phyloP scores from a whole-genome alignment of 768 basidiomycete genomes.

The Hericium coralloides region DNA sequence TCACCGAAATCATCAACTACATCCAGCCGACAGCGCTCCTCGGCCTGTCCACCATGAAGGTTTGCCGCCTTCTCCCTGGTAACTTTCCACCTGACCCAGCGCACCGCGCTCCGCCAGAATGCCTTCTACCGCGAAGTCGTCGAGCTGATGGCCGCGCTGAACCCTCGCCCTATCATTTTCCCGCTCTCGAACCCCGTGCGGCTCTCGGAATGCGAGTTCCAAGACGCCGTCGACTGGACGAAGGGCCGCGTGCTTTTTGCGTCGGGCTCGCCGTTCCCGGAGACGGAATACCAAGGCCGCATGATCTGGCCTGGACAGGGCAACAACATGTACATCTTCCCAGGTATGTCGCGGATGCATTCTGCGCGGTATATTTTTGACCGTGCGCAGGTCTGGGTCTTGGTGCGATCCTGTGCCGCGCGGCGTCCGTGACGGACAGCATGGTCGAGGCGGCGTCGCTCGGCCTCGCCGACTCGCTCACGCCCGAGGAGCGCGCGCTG shows the following conservation, averaged over 20 bases:
- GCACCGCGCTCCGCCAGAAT: slow-evolving; percentile 28
- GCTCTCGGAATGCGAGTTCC: slow-evolving; percentile 75
- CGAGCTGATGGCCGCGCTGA: slow-evolving; percentile 67
- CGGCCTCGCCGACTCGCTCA: slow-evolving; percentile 70
- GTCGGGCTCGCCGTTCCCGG: slow-evolving; percentile 78
- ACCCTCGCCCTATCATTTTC: slow-evolving; percentile 84
- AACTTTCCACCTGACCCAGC: neutral
- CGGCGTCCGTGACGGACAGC: slow-evolving; percentile 61
- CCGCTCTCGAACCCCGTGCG: slow-evolving; percentile 84
- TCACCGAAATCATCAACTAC: slow-evolving; percentile 70
- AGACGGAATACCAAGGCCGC: slow-evolving; percentile 44
- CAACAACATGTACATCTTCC: slow-evolving; percentile 91
- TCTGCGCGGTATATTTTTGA: slow-evolving; percentile 1
- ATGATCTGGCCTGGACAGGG: slow-evolving; percentile 77
- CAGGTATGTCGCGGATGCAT: slow-evolving; percentile 28
- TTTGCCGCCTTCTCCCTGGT: slow-evolving; percentile 16
- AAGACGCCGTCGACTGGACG: slow-evolving; percentile 64
- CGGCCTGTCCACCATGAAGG: slow-evolving; percentile 80
- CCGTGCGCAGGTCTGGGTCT: slow-evolving; percentile 55
- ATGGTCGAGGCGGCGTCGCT: slow-evolving; percentile 88
- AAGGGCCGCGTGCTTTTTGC: slow-evolving; percentile 78
- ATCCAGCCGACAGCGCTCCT: slow-evolving; percentile 85
- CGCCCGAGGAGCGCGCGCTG: slow-evolving; percentile 50
- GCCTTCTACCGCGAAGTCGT: slow-evolving; percentile 72
- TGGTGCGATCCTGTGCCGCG: slow-evolving; percentile 64